A percentile compares a stretch with the other conserved stretches of the same genome.
These are phyloP conservation scores for Catharanthus roseus DNA, from an alignment of 257 asterid genomes.

Conservation along the genomic window DNA sequence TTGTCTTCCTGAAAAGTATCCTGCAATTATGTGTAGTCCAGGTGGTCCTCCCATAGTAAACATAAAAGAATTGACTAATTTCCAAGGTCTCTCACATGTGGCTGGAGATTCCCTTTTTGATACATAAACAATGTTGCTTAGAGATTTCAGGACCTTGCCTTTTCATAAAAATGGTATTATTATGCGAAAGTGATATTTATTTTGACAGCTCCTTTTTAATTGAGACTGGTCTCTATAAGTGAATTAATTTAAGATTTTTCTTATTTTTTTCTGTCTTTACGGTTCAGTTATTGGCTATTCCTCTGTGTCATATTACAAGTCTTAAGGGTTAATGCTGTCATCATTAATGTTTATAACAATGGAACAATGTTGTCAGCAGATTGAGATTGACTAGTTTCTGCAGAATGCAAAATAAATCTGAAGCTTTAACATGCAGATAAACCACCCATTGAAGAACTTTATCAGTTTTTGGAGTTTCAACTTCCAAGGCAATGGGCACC, in stretches of 20 bases:
- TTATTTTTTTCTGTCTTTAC: background rate
- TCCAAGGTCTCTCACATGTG: background rate
- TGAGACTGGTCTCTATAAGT: background rate
- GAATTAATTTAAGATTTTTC: background rate
- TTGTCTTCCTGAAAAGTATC: background rate
- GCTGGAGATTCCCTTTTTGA: background rate
- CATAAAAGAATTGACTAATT: background rate
- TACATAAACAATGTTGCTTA: background rate
- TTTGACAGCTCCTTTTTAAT: background rate
- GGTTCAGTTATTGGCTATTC: background rate
- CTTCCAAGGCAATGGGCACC: slow-evolving; percentile 86
- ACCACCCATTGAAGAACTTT: slow-evolving; percentile 75
- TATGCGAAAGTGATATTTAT: background rate
- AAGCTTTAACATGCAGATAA: slow-evolving; percentile 45
- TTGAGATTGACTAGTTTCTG: slow-evolving; percentile 7
- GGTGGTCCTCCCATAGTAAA: background rate
- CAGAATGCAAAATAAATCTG: slow-evolving; percentile 3
- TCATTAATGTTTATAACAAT: background rate
- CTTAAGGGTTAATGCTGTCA: background rate
- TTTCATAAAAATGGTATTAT: background rate
- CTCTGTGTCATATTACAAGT: background rate
- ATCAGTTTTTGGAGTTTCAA: slow-evolving; percentile 73
- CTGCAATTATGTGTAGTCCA: no score
- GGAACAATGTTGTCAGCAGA: background rate
- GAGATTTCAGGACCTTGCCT: background rate